Evolutionary conservation across 2,329 filamentous ascomycete genomes (phyloP).

Genomic region (Phoma sp.): DNA sequence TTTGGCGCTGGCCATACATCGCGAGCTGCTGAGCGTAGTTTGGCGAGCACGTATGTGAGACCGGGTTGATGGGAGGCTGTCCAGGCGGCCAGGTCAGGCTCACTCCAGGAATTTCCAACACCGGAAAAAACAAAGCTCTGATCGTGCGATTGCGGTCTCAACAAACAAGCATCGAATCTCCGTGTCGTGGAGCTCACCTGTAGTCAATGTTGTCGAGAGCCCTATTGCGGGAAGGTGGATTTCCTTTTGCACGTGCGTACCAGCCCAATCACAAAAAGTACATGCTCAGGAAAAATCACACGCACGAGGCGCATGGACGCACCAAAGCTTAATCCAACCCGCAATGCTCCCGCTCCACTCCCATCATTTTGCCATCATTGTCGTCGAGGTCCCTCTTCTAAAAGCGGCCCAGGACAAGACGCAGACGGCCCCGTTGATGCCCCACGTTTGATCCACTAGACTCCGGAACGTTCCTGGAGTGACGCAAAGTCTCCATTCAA

Average conservation of each 20-base stretch:
- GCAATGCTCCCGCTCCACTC: conserved; percentile 8
- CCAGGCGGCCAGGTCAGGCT: not conserved
- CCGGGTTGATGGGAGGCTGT: no score
- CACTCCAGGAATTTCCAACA: not conserved
- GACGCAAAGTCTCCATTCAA: conserved; percentile 10
- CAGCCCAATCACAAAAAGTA: no score
- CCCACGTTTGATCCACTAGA: conserved; percentile 10
- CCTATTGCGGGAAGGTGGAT: conserved; percentile 3
- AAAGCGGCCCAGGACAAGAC: conserved; percentile 14
- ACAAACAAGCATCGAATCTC: not conserved
- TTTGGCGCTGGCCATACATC: not conserved
- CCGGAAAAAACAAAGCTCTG: no score
- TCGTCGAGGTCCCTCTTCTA: conserved; percentile 10
- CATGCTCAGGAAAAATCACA: not conserved
- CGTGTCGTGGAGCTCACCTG: not conserved
- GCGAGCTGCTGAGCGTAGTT: no score
- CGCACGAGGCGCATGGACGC: not conserved
- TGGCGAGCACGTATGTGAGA: no score
- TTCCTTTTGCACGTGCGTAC: not conserved
- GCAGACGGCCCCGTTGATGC: conserved; percentile 10
- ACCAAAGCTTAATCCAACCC: conserved; percentile 4
- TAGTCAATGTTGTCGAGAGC: conserved; percentile 2
- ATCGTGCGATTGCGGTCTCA: not conserved
- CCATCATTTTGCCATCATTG: not conserved
- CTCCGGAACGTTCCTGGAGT: conserved; percentile 12